phyloP scores from a whole-genome alignment of 148 eudicot genomes.

The Fagopyrum tataricum region DNA sequence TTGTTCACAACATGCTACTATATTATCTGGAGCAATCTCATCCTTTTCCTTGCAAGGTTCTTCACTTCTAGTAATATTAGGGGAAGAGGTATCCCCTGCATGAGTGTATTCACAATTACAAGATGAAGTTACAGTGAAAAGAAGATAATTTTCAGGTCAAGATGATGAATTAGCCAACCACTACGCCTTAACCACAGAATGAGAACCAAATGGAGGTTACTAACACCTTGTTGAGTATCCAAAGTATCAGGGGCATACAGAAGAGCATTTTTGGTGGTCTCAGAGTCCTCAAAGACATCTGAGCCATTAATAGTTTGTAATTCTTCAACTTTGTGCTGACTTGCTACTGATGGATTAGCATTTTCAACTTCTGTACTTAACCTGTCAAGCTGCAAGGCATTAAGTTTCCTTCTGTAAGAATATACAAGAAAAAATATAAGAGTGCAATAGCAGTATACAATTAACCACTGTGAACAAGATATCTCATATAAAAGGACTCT shows the following conservation, averaged over 20 bases:
- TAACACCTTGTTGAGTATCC: slow-evolving; percentile 48
- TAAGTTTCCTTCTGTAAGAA: neutral
- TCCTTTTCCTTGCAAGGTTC: slow-evolving; percentile 18
- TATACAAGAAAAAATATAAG: neutral
- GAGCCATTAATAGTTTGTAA: slow-evolving; percentile 20
- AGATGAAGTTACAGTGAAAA: neutral
- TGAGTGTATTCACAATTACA: neutral
- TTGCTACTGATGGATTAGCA: slow-evolving; percentile 18
- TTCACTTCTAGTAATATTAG: slow-evolving; percentile 20
- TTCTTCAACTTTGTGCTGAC: slow-evolving; percentile 27
- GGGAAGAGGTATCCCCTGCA: slow-evolving; percentile 28
- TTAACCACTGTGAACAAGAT: neutral
- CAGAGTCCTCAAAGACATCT: slow-evolving; percentile 24
- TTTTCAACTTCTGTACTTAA: slow-evolving; percentile 23
- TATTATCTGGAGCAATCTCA: slow-evolving; percentile 28
- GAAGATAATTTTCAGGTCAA: neutral
- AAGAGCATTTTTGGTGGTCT: slow-evolving; percentile 24
- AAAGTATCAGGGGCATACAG: slow-evolving; percentile 65
- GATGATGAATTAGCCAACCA: neutral
- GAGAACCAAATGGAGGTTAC: neutral
- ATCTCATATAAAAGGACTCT: neutral
- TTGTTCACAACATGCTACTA: slow-evolving; percentile 20
- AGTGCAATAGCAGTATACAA: neutral
- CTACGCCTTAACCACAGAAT: neutral
- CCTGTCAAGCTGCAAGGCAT: slow-evolving; percentile 37